Evolutionary conservation across 2,329 filamentous ascomycete species (phyloP).

Genomic region (Aureobasidium sp.): DNA sequence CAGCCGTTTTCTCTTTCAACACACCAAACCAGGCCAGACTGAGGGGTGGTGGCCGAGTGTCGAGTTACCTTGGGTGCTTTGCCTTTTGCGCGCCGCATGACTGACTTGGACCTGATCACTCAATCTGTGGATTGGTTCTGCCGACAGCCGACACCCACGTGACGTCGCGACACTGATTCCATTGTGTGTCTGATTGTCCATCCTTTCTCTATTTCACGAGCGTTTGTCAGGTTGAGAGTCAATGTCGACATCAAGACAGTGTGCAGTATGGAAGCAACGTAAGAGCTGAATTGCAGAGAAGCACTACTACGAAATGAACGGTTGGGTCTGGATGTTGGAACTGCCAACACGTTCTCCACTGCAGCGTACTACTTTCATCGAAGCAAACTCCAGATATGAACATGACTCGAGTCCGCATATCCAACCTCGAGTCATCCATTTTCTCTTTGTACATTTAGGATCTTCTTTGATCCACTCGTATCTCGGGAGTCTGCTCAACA

Average conservation of each 20-base stretch:
- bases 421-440: background rate
- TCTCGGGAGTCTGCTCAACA: constrained; percentile 5
- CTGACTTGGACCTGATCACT: background rate
- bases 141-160: constrained; percentile 8
- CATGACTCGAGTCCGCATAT: background rate
- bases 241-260: background rate
- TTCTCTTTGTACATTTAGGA: background rate
- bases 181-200: background rate
- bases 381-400: background rate
- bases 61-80: background rate
- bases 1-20: background rate
- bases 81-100: constrained; percentile 12
- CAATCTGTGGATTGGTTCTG: background rate
- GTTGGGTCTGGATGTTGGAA: background rate
- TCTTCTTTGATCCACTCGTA: background rate
- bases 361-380: background rate
- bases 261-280: background rate
- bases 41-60: constrained; percentile 4
- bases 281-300: background rate
- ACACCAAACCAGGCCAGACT: constrained; percentile 9
- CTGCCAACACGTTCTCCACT: background rate
- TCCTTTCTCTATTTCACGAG: background rate
- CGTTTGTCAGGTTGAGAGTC: background rate
- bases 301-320: background rate
- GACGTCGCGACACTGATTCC: background rate